These are phyloP conservation scores for Leonotis leonurus DNA, from an alignment of 257 asterid genomes.

Conservation along the genomic window DNA sequence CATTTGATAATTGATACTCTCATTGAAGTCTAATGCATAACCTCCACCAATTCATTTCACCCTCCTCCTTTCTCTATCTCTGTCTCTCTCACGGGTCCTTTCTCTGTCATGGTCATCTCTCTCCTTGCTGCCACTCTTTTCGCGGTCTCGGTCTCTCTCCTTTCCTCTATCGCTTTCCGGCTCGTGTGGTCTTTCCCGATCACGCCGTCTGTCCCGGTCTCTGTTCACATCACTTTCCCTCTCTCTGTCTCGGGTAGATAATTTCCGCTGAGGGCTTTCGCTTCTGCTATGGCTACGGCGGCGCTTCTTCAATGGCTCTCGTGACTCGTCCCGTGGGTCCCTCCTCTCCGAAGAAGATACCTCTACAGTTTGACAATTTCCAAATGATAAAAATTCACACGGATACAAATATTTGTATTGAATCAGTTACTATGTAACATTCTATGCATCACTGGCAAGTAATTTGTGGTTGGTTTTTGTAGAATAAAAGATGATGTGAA, in stretches of 20 bases:
- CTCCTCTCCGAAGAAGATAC: slow-evolving; percentile 41
- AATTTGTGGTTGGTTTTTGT: too few species aligned
- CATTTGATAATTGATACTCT: slow-evolving; percentile 3
- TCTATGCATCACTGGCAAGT: neutral
- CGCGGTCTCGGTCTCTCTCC: slow-evolving; percentile 32
- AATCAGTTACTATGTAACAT: neutral
- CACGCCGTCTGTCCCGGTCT: slow-evolving; percentile 49
- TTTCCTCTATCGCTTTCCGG: slow-evolving; percentile 39
- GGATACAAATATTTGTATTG: neutral
- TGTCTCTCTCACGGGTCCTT: slow-evolving; percentile 49
- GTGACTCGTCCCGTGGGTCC: slow-evolving; percentile 49
- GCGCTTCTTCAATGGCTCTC: slow-evolving; percentile 53
- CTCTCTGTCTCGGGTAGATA: slow-evolving; percentile 47
- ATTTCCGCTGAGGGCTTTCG: slow-evolving; percentile 60
- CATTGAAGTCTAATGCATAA: neutral
- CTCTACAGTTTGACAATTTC: slow-evolving; percentile 30
- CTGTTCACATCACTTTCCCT: slow-evolving; percentile 44
- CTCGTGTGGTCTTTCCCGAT: slow-evolving; percentile 40
- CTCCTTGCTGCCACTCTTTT: slow-evolving; percentile 67
- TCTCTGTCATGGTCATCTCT: slow-evolving; percentile 76
- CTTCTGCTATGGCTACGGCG: slow-evolving; percentile 69
- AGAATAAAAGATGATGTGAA: too few species aligned
- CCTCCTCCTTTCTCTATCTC: slow-evolving; percentile 64
- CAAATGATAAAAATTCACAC: neutral
- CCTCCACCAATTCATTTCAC: slow-evolving; percentile 30